Conservation (phyloP, 2,329 filamentous ascomycete genomes). For the Emergomyces orientalis region DNA sequence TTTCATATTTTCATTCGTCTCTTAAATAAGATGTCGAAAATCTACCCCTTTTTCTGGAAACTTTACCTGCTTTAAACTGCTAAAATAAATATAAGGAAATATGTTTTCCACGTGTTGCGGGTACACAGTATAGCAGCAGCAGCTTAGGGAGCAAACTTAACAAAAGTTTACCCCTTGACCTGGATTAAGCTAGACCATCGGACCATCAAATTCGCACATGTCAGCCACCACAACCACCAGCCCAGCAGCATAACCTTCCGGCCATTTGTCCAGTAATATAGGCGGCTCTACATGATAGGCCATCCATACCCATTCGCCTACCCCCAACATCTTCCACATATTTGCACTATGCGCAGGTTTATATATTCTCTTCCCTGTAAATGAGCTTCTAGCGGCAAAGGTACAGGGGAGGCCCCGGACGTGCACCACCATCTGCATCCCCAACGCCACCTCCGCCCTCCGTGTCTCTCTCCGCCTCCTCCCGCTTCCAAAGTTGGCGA, state of each 20-base stretch:
- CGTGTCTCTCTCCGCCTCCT: not conserved
- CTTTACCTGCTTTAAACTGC: too few relatives aligned
- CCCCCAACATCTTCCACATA: not conserved
- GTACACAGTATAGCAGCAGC: too few relatives aligned
- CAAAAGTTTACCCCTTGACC: not conserved
- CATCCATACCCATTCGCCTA: not conserved
- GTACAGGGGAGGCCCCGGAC: not conserved
- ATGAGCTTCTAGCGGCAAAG: not conserved
- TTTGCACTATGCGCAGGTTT: not conserved
- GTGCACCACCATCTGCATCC: not conserved
- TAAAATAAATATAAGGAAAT: too few relatives aligned
- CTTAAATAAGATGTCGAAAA: too few relatives aligned
- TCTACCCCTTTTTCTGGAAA: too few relatives aligned
- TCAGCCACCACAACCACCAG: too few relatives aligned
- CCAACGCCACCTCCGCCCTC: not conserved
- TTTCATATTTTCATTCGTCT: too few relatives aligned
- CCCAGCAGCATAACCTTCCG: too few relatives aligned
- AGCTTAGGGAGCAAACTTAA: too few relatives aligned
- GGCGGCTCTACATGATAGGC: not conserved
- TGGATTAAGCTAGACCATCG: not conserved
- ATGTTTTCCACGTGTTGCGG: too few relatives aligned
- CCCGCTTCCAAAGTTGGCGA: not conserved
- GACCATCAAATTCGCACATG: not conserved
- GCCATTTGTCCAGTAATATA: not conserved
- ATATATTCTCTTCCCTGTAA: not conserved